Evolutionary conservation across 768 basidiomycete genomes (phyloP), one percentile per base, ranked within the genome.

Genomic region (Hypholoma fasciculare): DNA sequence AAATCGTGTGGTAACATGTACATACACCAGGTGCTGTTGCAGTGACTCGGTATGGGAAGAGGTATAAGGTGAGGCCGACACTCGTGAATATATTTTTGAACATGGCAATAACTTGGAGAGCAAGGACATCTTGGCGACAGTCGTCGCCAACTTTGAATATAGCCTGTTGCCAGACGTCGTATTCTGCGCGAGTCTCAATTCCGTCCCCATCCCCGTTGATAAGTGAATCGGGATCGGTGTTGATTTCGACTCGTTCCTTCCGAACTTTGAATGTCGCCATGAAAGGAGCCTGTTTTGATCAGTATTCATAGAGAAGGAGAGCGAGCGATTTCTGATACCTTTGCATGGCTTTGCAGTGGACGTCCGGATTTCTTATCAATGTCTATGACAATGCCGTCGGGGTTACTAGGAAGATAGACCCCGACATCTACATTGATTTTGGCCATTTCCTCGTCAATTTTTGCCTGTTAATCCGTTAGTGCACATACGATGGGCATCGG

Each of bases 71-170:
- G 55, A 99, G 77, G 1, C 97, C 97, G 58, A 96, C 82, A 60
- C 84, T 83, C 12, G 83, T 90, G 76, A 96, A 99, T 57, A 98
- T 89, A 71, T 97, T 98, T 75, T 98, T 98, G 83, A 98, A 98
- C 95, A 98, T 98, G 5, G 97, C 97, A 61, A 99, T 98, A 60
- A 98, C 76, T 67, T 99, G 97, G 49, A 99, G 77, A 0, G 97
- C 97, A 46, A 99, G 83, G n/a, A 98, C 89, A 67, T 99, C 97
- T 72, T 99, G 97, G 43, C 97, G 86, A 71, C 97, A 99, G 69
- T 99, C 97, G 69, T 99, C 97, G 55, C 97, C 97, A 57, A 99
- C 97, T 79, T 99, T 99, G 87, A 99, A 99, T 61, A 99, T 99
- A 1, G 97, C 97, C 63, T 94, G 89, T 60, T 96, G 94, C 96